Base-by-base conservation (phyloP, 805 yeast species). In the Kluyveromyces starmeri region DNA sequence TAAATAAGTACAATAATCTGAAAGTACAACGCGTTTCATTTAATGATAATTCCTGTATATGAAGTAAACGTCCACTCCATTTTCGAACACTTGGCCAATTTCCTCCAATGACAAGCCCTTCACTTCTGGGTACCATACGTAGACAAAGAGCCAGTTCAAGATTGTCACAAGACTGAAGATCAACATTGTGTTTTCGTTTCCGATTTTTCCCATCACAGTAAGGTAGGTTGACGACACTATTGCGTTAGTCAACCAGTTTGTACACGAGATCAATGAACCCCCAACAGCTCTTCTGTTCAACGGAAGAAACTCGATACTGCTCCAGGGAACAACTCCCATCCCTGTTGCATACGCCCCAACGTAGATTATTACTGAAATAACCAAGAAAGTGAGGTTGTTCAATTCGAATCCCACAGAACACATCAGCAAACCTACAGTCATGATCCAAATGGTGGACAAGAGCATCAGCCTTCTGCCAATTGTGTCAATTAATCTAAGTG, bases 391-490 rank as follows among this genome's bases (percentile, higher is more conserved):
- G 0, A 50, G 14, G 32, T 41, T 36, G 31, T 39, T 38, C 16
- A 36, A 35, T 7, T 41, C 39, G 27, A 62, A 59, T 1, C 59
- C 61, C 31, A 50, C 37, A 8, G 59, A 48, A 9, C 64, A 51
- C 18, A 57, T 23, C 3, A 59, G 30, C 14, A 67, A 43, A 0
- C 68, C 58, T 0, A 60, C 26, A 1, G 61, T 46, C 64, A 65
- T 62, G 5, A 65, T 43, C 62, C 65, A 59, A 8, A 63, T 53
- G 0, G 70, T 64, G 20, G 46, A 36, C 35, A 75, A 51, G 18
- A 75, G 56, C 50, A 72, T 64, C 4, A 46, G 26, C 28, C 68
- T 48, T 41, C 61, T 64, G 10, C 83, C 83, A 38, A 70, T 45
- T 26, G 53, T 51, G 44, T 75, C 82, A 35, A 75, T 67, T 22